Evolutionary conservation across 768 basidiomycete species (phyloP).

Genomic region (Kwoniella dendrophila): DNA sequence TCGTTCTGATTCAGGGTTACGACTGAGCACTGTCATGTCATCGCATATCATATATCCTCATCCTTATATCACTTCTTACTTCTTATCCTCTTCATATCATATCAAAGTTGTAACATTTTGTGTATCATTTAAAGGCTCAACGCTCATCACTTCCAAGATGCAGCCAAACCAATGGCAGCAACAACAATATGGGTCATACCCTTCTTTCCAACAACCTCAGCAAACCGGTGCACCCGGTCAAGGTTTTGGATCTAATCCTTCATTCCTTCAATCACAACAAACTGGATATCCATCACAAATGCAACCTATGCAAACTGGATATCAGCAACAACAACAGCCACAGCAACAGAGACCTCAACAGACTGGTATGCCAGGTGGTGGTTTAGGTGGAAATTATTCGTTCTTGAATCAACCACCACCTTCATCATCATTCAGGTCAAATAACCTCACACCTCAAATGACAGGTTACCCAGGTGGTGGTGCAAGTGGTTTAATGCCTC

Average conservation of each 20-base stretch:
- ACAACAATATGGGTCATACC: conserved; percentile 23
- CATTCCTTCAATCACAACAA: conserved; percentile 25
- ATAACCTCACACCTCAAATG: conserved; percentile 43
- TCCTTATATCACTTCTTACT: neutral
- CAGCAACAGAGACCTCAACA: conserved; percentile 34
- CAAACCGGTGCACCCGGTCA: conserved; percentile 39
- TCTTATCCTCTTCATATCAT: neutral
- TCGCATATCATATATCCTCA: neutral
- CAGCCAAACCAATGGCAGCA: conserved; percentile 41
- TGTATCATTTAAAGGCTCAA: neutral
- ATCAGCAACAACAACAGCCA: conserved; percentile 29
- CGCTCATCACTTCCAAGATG: conserved; percentile 16
- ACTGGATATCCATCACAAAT: conserved; percentile 24
- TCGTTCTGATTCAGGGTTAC: conserved; percentile 14
- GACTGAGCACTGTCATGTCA: neutral
- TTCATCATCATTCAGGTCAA: conserved; percentile 33
- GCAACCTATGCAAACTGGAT: conserved; percentile 30
- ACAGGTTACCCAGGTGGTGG: conserved; percentile 37
- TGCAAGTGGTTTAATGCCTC: conserved; percentile 32
- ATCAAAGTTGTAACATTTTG: neutral
- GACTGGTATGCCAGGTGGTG: conserved; percentile 15
- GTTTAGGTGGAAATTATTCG: conserved; percentile 27
- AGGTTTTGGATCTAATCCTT: conserved; percentile 30
- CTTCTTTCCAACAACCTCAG: conserved; percentile 32
- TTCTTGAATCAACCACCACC: conserved; percentile 50